phyloP scores from a whole-genome alignment of 495 filamentous ascomycete genomes.

The Astrocystis sublimbata region DNA sequence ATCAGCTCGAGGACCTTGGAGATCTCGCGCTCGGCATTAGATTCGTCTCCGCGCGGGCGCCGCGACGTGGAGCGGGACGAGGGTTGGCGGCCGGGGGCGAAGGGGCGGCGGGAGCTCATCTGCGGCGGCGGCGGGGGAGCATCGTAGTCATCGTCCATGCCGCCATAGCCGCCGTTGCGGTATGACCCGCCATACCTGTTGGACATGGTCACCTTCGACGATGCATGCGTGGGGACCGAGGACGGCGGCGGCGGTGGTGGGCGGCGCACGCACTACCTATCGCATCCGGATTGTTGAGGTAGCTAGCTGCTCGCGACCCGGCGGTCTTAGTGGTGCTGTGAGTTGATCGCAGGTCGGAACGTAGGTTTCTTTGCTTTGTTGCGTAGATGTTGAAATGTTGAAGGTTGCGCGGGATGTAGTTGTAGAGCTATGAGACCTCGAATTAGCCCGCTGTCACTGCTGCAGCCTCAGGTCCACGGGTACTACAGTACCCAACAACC shows the following conservation, averaged over 20 bases:
- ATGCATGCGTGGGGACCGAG: slow-evolving; percentile 26
- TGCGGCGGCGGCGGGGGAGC: slow-evolving; percentile 33
- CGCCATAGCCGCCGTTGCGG: slow-evolving; percentile 41
- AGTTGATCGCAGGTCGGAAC: no score
- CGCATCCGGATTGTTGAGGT: neutral
- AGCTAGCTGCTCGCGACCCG: neutral
- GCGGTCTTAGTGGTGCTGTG: neutral
- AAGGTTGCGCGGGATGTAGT: slow-evolving; percentile 10
- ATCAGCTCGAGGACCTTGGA: slow-evolving; percentile 61
- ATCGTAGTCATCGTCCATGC: slow-evolving; percentile 46
- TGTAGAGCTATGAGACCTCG: slow-evolving; percentile 3
- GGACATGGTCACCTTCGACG: slow-evolving; percentile 38
- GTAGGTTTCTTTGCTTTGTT: no score
- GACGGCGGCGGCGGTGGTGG: neutral
- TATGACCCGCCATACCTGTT: slow-evolving; percentile 44
- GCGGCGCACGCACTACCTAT: slow-evolving; percentile 4
- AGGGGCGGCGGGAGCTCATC: slow-evolving; percentile 28
- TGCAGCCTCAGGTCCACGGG: neutral
- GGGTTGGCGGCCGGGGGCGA: slow-evolving; percentile 23
- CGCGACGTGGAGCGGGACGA: slow-evolving; percentile 23
- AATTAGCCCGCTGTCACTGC: neutral
- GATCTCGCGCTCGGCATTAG: slow-evolving; percentile 50
- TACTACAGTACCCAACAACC: neutral
- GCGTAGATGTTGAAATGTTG: no score
- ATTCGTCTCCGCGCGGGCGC: slow-evolving; percentile 34